A percentile compares a stretch with the other conserved stretches of the same genome.
Conservation (phyloP, 1,284 basidiomycete genomes). For the Papiliotrema flavescens region DNA sequence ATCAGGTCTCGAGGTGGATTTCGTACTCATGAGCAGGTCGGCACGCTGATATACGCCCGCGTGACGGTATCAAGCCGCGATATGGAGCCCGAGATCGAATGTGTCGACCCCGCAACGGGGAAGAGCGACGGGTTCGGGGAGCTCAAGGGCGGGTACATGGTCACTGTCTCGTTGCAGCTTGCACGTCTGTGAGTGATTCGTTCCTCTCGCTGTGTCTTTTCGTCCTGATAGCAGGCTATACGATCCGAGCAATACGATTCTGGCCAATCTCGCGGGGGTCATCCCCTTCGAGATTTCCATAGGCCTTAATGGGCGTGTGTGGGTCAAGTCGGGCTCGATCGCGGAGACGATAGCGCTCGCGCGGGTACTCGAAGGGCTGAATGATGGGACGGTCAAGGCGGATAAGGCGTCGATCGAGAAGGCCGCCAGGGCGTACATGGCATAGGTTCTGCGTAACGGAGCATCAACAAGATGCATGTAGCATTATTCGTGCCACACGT, state of each 20-base stretch:
- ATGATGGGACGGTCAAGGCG: slow-evolving; percentile 29
- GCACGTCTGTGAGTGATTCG: slow-evolving; percentile 39
- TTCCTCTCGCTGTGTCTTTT: not conserved
- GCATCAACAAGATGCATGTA: too few species aligned
- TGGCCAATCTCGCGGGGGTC: slow-evolving; percentile 35
- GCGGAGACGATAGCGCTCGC: slow-evolving; percentile 47
- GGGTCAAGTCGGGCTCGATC: slow-evolving; percentile 50
- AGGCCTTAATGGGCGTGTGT: slow-evolving; percentile 53
- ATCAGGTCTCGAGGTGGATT: too few species aligned
- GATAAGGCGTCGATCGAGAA: slow-evolving; percentile 30
- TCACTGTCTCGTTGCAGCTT: slow-evolving; percentile 41
- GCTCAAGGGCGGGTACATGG: slow-evolving; percentile 49
- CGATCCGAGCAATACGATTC: slow-evolving; percentile 44
- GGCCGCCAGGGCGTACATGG: slow-evolving; percentile 25
- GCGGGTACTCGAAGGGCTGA: slow-evolving; percentile 39
- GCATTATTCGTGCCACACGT: too few species aligned
- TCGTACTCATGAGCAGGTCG: too few species aligned
- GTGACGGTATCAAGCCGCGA: slow-evolving; percentile 52
- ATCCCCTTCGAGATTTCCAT: slow-evolving; percentile 53
- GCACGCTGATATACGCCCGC: slow-evolving; percentile 53
- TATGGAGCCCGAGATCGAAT: slow-evolving; percentile 55
- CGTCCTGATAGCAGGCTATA: slow-evolving; percentile 38
- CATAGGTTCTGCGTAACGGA: too few species aligned
- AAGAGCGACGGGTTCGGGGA: slow-evolving; percentile 53
- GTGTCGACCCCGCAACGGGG: slow-evolving; percentile 52